Evolutionary conservation across 371 early-diverging fungal genomes (phyloP), one percentile per base, ranked within the genome.

Genomic region (Mucor indicus): DNA sequence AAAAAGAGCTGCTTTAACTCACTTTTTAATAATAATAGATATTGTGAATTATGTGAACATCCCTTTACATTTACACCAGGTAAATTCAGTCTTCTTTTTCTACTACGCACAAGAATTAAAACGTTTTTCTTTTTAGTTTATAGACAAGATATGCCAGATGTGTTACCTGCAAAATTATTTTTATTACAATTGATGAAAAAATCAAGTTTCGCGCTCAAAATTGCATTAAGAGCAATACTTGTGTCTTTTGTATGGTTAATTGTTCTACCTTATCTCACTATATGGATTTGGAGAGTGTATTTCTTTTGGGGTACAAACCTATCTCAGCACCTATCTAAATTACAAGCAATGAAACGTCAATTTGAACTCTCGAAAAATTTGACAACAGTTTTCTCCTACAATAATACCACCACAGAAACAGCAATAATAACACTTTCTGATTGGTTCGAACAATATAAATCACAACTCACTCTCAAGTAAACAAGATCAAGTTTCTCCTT

Each of bases 31-130:
- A n/a, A n/a, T 22, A 3, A 41, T 53, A 85, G 85, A 61, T 77
- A 86, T 57, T 96, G 96, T 67, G 96, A 96, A 60, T 80, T 96
- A 11, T 96, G 97, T 72, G 86, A 88, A 32, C 77, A 92, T 64
- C 79, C 72, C 32, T 96, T 88, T 64, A 60, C 80, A 10, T 96
- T 96, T 54, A 86, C 90, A 17, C 90, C 92, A 35, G 80, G 92
- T 90, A 79, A n/a, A n/a, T n/a, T n/a, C n/a, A n/a, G n/a, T n/a
- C n/a, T n/a, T n/a, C n/a, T n/a, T n/a, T n/a, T n/a, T n/a, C n/a
- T n/a, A n/a, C n/a, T n/a, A 57, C 75, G 85, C 58, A 91, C 93
- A 64, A 92, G n/a, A n/a, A n/a, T n/a, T n/a, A 92, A 60, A 79
- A 90, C 13, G 93, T 92, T 73, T 83, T 85, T 36, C 63, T 89